These are phyloP conservation scores for Kickxella alabastrina DNA, from an alignment of 192 early-diverging fungal species.

Conservation along the genomic window DNA sequence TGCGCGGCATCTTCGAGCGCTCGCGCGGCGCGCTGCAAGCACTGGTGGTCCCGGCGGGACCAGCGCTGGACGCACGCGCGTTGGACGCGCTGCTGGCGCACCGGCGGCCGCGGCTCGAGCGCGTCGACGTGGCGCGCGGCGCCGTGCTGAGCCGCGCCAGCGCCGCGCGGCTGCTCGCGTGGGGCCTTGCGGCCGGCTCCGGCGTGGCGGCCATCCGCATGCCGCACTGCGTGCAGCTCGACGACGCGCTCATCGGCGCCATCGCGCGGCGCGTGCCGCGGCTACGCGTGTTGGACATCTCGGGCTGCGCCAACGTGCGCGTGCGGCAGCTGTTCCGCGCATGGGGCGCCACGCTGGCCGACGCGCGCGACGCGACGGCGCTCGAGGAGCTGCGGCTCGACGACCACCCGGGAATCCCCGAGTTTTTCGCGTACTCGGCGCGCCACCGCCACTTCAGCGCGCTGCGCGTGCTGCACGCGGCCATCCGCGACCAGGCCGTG, in stretches of 20 bases:
- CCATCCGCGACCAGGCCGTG: conserved; percentile 23
- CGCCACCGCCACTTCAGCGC: conserved; percentile 24
- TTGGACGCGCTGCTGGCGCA: conserved; percentile 15
- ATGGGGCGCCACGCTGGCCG: conserved; percentile 19
- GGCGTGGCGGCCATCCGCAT: conserved; percentile 15
- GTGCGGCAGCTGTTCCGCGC: conserved; percentile 27
- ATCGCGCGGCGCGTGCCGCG: conserved; percentile 12
- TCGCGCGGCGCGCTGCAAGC: conserved; percentile 10
- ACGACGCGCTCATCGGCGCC: conserved; percentile 4
- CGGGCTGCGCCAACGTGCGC: conserved; percentile 29
- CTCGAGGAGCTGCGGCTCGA: conserved; percentile 32
- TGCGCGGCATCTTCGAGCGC: conserved; percentile 17
- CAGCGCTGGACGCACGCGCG: neutral
- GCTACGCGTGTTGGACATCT: conserved; percentile 44
- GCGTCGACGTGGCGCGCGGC: conserved; percentile 5
- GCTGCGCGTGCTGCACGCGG: conserved; percentile 29
- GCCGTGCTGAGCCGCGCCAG: neutral
- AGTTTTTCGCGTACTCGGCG: conserved; percentile 34
- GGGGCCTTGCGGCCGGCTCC: conserved; percentile 8
- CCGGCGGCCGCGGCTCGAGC: conserved; percentile 15
- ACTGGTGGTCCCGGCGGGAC: conserved; percentile 11
- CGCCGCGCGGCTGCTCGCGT: conserved; percentile 13
- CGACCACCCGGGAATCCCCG: conserved; percentile 40
- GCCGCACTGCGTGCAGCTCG: conserved; percentile 19
- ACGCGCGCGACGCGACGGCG: conserved; percentile 12